Conservation (phyloP, 306 rosid species). For the Bauhinia variegata region DNA sequence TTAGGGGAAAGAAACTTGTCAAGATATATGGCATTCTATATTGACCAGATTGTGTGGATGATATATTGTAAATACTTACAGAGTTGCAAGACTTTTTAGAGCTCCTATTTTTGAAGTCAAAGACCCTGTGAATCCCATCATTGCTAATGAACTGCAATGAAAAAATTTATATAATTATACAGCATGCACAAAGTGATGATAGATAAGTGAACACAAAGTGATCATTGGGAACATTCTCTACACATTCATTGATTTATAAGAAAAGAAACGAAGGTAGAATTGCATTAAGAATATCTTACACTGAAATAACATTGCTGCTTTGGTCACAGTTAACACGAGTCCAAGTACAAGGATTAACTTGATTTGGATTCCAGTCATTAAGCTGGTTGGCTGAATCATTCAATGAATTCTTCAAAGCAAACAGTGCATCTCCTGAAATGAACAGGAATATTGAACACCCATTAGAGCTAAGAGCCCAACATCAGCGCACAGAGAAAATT, state of each 20-base stretch:
- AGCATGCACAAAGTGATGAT: conserved; percentile 20
- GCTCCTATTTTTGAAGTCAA: conserved; percentile 77
- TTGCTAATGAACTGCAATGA: conserved; percentile 76
- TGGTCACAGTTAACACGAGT: conserved; percentile 69
- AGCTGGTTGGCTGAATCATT: conserved; percentile 74
- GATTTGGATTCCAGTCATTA: conserved; percentile 81
- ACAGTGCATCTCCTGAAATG: conserved; percentile 82
- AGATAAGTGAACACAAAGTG: conserved; percentile 19
- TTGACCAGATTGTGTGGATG: conserved; percentile 15
- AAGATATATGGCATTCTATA: not conserved
- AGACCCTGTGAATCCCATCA: conserved; percentile 79
- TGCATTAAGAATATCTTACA: conserved; percentile 63
- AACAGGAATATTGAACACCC: conserved; percentile 34
- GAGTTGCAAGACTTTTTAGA: conserved; percentile 59
- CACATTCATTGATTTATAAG: conserved; percentile 29
- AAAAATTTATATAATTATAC: conserved; percentile 35
- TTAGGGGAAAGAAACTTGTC: conserved; percentile 2
- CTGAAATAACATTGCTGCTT: conserved; percentile 56
- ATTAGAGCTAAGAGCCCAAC: conserved; percentile 26
- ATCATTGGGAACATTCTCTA: conserved; percentile 20
- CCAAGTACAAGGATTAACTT: conserved; percentile 98
- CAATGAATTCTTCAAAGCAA: conserved; percentile 59
- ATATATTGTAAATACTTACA: conserved; percentile 64
- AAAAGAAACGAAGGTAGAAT: conserved; percentile 11
- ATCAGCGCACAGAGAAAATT: conserved; percentile 20